Base-by-base conservation (phyloP, 805 yeast species). In the Yamadazyma olivae region DNA sequence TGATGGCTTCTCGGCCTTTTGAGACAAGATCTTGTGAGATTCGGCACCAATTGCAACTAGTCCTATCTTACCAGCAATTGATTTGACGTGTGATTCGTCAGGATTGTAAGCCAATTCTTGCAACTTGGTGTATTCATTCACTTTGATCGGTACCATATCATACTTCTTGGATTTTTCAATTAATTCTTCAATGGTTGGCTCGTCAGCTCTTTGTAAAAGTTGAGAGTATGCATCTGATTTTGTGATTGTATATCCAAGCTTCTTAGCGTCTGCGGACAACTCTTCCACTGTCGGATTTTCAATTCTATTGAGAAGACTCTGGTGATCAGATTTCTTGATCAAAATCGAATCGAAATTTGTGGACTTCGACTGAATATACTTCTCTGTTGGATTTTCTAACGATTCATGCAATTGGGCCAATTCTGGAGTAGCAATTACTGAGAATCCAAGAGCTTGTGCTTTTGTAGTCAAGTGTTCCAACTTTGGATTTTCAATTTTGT, bases 61-160 rank as follows among this genome's bases (percentile, higher is more conserved):
- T 4, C 49, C 49, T n/a, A 40, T 26, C 5, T 33, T 39, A 15
- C 25, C 27, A 3, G 55, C 54, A 7, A 40, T 34, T 3, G 36
- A 31, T 4, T 38, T 30, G 14, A 56, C 24, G 33, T 50, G 51
- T 10, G 32, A 43, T 19, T 44, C 38, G 7, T 39, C 25, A 9
- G 61, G 60, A 2, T 45, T 34, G 32, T 47, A 35, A 4, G 61
- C 61, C 17, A 55, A 49, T 15, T 42, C 25, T 21, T 39, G 32
- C 28, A 56, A 45, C 16, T 45, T 39, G 5, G 51, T 25, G 15
- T 30, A 38, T 29, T 52, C 54, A 1, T 25, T 26, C 9, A 22
- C 12, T 2, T 33, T 22, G 14, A 44, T 23, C 12, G 39, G 33
- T 6, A 35, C 27, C 32, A 33, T 27, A 5, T 24, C 27, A 31